Evolutionary conservation across 2,329 filamentous ascomycete species (phyloP).

Genomic region (Rhynchosporium secalis): DNA sequence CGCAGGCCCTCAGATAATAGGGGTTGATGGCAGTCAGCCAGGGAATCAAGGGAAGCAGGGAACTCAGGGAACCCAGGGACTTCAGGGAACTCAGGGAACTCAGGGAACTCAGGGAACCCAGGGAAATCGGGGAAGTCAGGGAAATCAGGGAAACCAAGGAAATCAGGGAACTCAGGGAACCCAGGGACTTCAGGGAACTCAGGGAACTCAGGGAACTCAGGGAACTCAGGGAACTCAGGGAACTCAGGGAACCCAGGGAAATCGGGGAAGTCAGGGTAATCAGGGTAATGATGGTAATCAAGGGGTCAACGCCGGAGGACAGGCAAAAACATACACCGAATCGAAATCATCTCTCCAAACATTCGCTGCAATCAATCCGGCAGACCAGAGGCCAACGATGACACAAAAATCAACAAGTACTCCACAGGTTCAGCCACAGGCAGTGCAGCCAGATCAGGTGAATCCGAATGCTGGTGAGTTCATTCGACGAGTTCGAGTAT

Average conservation of each 20-base stretch:
- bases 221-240: too few species aligned
- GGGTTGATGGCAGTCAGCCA: neutral
- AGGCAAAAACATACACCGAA: constrained; percentile 38
- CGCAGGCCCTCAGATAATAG: constrained; percentile 1
- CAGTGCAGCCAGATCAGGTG: constrained; percentile 3
- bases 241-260: neutral
- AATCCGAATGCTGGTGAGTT: constrained; percentile 10
- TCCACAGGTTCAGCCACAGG: constrained; percentile 25
- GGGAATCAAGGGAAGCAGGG: constrained; percentile 2
- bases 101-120: too few species aligned
- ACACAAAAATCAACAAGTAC: constrained; percentile 26
- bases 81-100: too few species aligned
- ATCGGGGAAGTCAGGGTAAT: neutral
- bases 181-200: too few species aligned
- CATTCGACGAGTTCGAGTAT: neutral
- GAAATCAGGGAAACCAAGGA: neutral
- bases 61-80: too few species aligned
- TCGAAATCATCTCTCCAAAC: constrained; percentile 36
- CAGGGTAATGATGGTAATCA: neutral
- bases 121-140: neutral
- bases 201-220: too few species aligned
- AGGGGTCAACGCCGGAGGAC: neutral
- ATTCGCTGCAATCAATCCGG: constrained; percentile 25
- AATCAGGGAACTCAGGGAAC: neutral
- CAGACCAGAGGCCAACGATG: constrained; percentile 31